Evolutionary conservation across 2,329 filamentous ascomycete genomes (phyloP), one percentile per base, ranked within the genome.

Genomic region (Diaporthe caulivora): DNA sequence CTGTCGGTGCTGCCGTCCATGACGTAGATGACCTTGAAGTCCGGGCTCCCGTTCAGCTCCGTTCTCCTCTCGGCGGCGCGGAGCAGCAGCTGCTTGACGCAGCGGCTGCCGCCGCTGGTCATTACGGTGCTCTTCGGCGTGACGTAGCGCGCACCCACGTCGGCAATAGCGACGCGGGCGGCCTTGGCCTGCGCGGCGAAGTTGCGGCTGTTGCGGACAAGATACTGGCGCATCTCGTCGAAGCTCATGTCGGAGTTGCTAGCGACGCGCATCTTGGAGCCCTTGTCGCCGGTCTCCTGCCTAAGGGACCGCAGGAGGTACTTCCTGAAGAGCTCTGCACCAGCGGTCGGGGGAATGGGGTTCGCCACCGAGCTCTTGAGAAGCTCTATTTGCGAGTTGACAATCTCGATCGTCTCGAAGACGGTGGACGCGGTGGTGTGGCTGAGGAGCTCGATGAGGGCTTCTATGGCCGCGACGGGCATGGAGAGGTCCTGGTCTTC

Each of bases 251-350:
- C 78, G 49, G 72, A 70, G 67, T 78, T 79, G 75, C 77, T 80
- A 75, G 78, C 80, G 72, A 76, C 78, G 54, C 73, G 73, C 65
- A 72, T 72, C 69, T 77, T 77, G 74, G 77, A 76, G 70, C 77
- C 65, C 76, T 67, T 62, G 62, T 74, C 75, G 73, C 74, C 60
- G 76, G 79, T 72, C 77, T 88, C 87, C 84, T 88, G 86, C 84
- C 89, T 89, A 81, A 92, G 87, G 76, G 88, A 95, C 72, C 92
- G 91, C 79, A 98, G 93, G 78, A 99, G 91, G 84, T 97, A 98
- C 81, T 96, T 93, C 82, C 97, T 94, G 87, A 99, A 98, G 74
- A 98, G 91, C 82, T 98, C 95, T 74, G 95, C 98, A 79, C 97
- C 97, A 71, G 97, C 97, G 64, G 94, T 95, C 21, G 98, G 91